Percentiles rank a stretch among this genome's conserved stretches.
Conservation (phyloP, 805 yeast species). For the Saccharomycopsis malanga region DNA sequence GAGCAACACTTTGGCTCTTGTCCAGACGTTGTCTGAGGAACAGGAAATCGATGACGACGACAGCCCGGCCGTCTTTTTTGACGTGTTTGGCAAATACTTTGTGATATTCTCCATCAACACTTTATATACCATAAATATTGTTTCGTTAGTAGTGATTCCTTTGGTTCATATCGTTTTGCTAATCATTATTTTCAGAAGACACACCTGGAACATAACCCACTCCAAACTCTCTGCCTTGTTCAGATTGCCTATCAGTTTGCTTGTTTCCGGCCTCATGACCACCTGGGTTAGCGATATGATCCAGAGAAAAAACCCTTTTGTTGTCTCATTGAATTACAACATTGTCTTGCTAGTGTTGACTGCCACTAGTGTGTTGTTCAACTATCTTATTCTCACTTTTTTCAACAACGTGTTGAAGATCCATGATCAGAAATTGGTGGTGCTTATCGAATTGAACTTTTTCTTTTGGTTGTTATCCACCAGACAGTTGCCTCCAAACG, state of each 20-base stretch:
- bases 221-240: constrained; percentile 31
- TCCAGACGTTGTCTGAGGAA: constrained; percentile 26
- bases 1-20: constrained; percentile 56
- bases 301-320: constrained; percentile 37
- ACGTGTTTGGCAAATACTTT: constrained; percentile 52
- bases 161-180: constrained; percentile 41
- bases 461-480: constrained; percentile 48
- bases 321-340: constrained; percentile 44
- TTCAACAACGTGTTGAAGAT: constrained; percentile 34
- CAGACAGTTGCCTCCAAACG: constrained; percentile 38
- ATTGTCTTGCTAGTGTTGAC: constrained; percentile 45
- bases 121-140: constrained; percentile 46
- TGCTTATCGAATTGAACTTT: constrained; percentile 42
- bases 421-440: constrained; percentile 46
- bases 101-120: constrained; percentile 44
- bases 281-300: constrained; percentile 35
- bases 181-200: constrained; percentile 39
- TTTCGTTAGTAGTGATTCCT: constrained; percentile 50
- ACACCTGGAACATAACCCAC: constrained; percentile 43
- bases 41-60: constrained; percentile 27
- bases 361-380: constrained; percentile 43
- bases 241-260: constrained; percentile 55
- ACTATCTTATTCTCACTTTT: constrained; percentile 49
- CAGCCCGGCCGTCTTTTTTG: constrained; percentile 54
- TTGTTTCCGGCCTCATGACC: constrained; percentile 36